These are phyloP conservation scores for Boletus smithii DNA, from an alignment of 1,284 basidiomycete genomes.

Conservation along the genomic window DNA sequence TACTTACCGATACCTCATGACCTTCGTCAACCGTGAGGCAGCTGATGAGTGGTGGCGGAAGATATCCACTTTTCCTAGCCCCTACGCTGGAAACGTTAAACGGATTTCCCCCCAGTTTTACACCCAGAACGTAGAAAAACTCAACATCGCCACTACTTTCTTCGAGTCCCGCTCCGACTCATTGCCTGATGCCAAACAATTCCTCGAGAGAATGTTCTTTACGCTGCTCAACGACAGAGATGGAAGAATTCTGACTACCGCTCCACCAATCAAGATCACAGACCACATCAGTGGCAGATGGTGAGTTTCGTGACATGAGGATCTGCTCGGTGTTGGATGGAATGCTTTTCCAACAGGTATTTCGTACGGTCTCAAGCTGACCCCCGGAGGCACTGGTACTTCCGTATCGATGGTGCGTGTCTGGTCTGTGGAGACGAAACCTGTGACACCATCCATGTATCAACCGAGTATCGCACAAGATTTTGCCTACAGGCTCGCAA, in stretches of 20 bases:
- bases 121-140: not conserved
- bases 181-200: not conserved
- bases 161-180: not conserved
- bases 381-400: slow-evolving; percentile 1
- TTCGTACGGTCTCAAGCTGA: not conserved
- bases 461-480: not conserved
- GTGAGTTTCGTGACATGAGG: not conserved
- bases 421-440: not conserved
- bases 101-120: slow-evolving; percentile 2
- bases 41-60: slow-evolving; percentile 8
- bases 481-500: not conserved
- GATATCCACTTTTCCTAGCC: not conserved
- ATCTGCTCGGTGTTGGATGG: not conserved
- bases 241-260: not conserved
- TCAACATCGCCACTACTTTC: not conserved
- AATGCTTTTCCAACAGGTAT: not conserved
- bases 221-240: slow-evolving; percentile 1
- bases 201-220: slow-evolving; percentile 2
- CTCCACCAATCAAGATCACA: not conserved
- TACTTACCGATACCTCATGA: not conserved
- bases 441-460: not conserved
- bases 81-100: not conserved
- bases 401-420: not conserved
- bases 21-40: slow-evolving; percentile 1
- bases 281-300: slow-evolving; percentile 9